Percentiles rank a stretch among this genome's conserved stretches.
phyloP scores from a whole-genome alignment of 306 rosid species.

The Luffa aegyptiaca region DNA sequence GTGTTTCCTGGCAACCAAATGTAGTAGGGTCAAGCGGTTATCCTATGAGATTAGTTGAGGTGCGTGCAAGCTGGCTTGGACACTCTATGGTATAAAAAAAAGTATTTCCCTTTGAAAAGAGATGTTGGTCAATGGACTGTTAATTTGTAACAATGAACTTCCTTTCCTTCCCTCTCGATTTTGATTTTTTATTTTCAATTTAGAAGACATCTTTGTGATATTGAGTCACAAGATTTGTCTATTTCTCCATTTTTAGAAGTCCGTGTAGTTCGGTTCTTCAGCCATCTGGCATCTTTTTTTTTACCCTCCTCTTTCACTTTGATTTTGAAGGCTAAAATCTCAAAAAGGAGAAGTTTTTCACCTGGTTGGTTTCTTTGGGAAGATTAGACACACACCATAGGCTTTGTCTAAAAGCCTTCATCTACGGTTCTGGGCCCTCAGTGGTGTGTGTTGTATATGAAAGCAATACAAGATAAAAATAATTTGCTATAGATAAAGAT shows the following conservation, averaged over 20 bases:
- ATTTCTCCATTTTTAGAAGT: not conserved
- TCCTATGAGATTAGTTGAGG: too few relatives aligned
- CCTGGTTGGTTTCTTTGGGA: not conserved
- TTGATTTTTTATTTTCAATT: not conserved
- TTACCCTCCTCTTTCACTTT: not conserved
- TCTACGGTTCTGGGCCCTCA: not conserved
- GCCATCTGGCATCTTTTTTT: not conserved
- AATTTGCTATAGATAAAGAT: not conserved
- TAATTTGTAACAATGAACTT: not conserved
- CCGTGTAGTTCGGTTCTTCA: not conserved
- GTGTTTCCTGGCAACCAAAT: too few relatives aligned
- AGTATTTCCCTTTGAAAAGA: not conserved
- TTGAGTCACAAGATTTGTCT: not conserved
- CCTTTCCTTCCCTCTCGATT: not conserved
- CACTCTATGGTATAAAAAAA: too few relatives aligned
- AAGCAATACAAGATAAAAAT: not conserved
- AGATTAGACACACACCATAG: not conserved
- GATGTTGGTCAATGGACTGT: not conserved
- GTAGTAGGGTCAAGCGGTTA: too few relatives aligned
- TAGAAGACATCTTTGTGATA: not conserved
- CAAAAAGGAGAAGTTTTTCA: not conserved
- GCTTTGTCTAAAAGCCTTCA: not conserved
- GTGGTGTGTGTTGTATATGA: not conserved
- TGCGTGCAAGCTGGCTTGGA: too few relatives aligned
- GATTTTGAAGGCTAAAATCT: not conserved